Conservation (phyloP, 2,329 filamentous ascomycete genomes). For the Fusarium miscanthi region DNA sequence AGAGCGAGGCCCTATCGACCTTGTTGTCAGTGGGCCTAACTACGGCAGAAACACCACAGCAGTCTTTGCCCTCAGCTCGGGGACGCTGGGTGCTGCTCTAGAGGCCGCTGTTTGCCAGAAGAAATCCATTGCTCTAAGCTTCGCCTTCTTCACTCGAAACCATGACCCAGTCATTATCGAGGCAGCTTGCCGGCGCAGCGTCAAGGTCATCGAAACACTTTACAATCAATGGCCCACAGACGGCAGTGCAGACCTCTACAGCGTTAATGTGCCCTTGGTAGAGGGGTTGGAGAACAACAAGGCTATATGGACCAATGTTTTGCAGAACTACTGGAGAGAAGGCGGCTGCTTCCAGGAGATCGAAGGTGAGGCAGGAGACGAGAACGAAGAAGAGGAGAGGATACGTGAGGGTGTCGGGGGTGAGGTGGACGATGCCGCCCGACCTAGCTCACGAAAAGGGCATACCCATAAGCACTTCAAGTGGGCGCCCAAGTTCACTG, state of each 20-base stretch:
- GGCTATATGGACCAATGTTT: conserved; percentile 84
- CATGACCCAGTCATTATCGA: conserved; percentile 86
- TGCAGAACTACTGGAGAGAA: conserved; percentile 91
- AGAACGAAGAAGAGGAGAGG: conserved; percentile 76
- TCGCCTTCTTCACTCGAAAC: conserved; percentile 87
- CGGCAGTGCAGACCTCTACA: conserved; percentile 82
- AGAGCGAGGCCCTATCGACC: conserved; percentile 76
- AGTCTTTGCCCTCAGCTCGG: conserved; percentile 80
- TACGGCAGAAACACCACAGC: conserved; percentile 86
- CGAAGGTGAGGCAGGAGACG: conserved; percentile 71
- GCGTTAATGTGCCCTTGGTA: conserved; percentile 88
- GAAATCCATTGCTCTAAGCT: conserved; percentile 84
- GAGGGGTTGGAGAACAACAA: conserved; percentile 77
- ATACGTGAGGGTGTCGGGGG: conserved; percentile 74
- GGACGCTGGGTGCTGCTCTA: conserved; percentile 80
- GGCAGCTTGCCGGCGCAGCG: conserved; percentile 78
- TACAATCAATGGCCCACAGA: conserved; percentile 77
- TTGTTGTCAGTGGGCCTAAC: conserved; percentile 84
- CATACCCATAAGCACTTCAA: conserved; percentile 91
- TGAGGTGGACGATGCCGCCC: conserved; percentile 54
- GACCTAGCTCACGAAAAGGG: conserved; percentile 48
- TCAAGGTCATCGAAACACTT: conserved; percentile 83
- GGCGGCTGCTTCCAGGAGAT: conserved; percentile 89
- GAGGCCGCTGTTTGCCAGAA: conserved; percentile 79
- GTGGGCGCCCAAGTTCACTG: conserved; percentile 88